These are phyloP conservation scores for Penicillium sp. DNA, from an alignment of 2,329 filamentous ascomycete species.

Conservation along the genomic window DNA sequence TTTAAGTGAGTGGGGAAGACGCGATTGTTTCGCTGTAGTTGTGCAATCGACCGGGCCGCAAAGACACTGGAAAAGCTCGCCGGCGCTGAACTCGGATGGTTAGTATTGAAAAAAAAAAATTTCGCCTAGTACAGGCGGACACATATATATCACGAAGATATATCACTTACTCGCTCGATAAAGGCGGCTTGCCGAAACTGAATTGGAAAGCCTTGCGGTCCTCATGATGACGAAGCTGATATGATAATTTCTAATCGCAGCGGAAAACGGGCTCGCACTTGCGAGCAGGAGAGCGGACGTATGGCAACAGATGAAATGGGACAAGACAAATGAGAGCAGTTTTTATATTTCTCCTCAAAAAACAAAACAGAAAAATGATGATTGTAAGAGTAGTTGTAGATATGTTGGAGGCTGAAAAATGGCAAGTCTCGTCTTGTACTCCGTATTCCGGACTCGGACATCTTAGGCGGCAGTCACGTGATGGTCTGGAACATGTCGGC, in stretches of 20 bases:
- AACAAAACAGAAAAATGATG: background rate
- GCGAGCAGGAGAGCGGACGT: background rate
- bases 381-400: background rate
- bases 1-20: constrained; percentile 49
- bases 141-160: background rate
- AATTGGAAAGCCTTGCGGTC: constrained; percentile 12
- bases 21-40: constrained; percentile 29
- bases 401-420: background rate
- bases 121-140: background rate
- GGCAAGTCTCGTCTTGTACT: background rate
- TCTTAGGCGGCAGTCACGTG: constrained; percentile 6
- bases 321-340: background rate
- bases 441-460: constrained; percentile 1
- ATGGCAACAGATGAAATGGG: background rate
- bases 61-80: constrained; percentile 29
- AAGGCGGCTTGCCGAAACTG: constrained; percentile 10
- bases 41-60: constrained; percentile 29
- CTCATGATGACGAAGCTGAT: constrained; percentile 14
- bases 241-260: background rate
- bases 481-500: background rate
- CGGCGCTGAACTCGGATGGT: constrained; percentile 22
- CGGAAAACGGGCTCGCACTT: constrained; percentile 7
- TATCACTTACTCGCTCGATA: constrained; percentile 11
- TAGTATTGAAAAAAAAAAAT: background rate
- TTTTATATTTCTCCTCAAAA: background rate